Conservation (phyloP, 2,329 filamentous ascomycete genomes). For the Ophiobolus disseminans region DNA sequence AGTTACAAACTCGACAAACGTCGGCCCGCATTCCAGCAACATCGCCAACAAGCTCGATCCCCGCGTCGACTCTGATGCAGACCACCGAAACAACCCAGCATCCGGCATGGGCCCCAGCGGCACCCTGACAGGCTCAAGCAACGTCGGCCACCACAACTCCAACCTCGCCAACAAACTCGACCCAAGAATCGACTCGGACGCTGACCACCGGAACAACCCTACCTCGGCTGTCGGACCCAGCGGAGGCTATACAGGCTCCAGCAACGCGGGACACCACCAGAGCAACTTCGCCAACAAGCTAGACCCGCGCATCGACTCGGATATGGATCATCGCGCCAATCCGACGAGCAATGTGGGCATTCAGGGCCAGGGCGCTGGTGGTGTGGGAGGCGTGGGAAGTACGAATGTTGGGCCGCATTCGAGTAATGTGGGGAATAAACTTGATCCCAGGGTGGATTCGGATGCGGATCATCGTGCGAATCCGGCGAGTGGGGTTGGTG, state of each 20-base stretch:
- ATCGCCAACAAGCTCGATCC: slow-evolving; percentile 40
- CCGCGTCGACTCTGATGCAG: slow-evolving; percentile 30
- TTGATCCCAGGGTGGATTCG: slow-evolving; percentile 29
- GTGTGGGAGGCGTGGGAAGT: slow-evolving; percentile 20
- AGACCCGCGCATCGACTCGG: slow-evolving; percentile 30
- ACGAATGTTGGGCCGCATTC: slow-evolving; percentile 17
- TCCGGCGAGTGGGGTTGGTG: neutral
- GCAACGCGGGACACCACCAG: slow-evolving; percentile 12
- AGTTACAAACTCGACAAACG: slow-evolving; percentile 29
- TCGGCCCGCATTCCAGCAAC: slow-evolving; percentile 38
- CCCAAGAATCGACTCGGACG: slow-evolving; percentile 38
- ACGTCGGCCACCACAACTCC: slow-evolving; percentile 36
- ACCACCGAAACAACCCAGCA: slow-evolving; percentile 36
- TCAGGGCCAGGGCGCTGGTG: slow-evolving; percentile 28
- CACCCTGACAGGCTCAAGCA: slow-evolving; percentile 27
- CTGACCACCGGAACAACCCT: slow-evolving; percentile 21
- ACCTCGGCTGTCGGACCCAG: slow-evolving; percentile 28
- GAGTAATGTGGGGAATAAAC: slow-evolving; percentile 19
- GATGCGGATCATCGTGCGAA: slow-evolving; percentile 15
- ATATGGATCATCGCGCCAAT: slow-evolving; percentile 23
- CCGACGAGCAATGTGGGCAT: slow-evolving; percentile 6
- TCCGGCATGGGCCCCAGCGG: slow-evolving; percentile 31
- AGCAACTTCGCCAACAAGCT: slow-evolving; percentile 22
- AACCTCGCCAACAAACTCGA: slow-evolving; percentile 45
- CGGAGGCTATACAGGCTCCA: slow-evolving; percentile 23